Percentiles rank a stretch among this genome's conserved stretches.
Evolutionary conservation across 2,329 filamentous ascomycete genomes (phyloP).

Genomic region (Fusarium paranaense): DNA sequence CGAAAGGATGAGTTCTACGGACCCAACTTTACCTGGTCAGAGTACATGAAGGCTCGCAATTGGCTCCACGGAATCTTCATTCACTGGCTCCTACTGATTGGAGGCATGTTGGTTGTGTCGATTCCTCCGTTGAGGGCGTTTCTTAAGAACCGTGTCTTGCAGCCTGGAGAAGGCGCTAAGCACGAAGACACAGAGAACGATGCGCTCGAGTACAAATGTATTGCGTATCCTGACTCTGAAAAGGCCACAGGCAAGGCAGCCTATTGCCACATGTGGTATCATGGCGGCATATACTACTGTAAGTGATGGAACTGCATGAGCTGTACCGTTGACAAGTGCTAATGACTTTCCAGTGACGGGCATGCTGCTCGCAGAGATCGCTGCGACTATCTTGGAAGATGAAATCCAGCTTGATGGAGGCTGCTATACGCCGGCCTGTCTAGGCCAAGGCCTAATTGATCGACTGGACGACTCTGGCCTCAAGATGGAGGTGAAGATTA

Average conservation of each 20-base stretch:
- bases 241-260: slow-evolving; percentile 59
- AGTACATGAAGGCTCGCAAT: slow-evolving; percentile 65
- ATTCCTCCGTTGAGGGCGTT: slow-evolving; percentile 60
- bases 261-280: slow-evolving; percentile 64
- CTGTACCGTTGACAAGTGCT: neutral
- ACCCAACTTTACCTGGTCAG: slow-evolving; percentile 68
- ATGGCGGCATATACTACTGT: slow-evolving; percentile 75
- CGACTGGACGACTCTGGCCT: slow-evolving; percentile 71
- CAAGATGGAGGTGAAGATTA: slow-evolving; percentile 67
- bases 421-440: slow-evolving; percentile 76
- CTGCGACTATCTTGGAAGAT: slow-evolving; percentile 73
- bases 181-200: slow-evolving; percentile 68
- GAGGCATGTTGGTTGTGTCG: slow-evolving; percentile 57
- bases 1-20: slow-evolving; percentile 66
- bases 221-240: slow-evolving; percentile 71
- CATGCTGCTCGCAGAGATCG: slow-evolving; percentile 71
- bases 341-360: slow-evolving; percentile 69
- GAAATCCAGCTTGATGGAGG: slow-evolving; percentile 72
- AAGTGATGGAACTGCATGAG: slow-evolving; percentile 48
- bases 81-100: slow-evolving; percentile 61
- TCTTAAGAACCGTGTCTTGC: slow-evolving; percentile 56
- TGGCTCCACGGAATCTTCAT: slow-evolving; percentile 61
- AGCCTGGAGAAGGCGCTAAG: slow-evolving; percentile 67
- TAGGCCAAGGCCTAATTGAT: slow-evolving; percentile 76
- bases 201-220: slow-evolving; percentile 71